Percentiles rank a stretch among this genome's conserved stretches.
Evolutionary conservation across 345 rosid species (phyloP).

Genomic region (Hypericum androsaemum): DNA sequence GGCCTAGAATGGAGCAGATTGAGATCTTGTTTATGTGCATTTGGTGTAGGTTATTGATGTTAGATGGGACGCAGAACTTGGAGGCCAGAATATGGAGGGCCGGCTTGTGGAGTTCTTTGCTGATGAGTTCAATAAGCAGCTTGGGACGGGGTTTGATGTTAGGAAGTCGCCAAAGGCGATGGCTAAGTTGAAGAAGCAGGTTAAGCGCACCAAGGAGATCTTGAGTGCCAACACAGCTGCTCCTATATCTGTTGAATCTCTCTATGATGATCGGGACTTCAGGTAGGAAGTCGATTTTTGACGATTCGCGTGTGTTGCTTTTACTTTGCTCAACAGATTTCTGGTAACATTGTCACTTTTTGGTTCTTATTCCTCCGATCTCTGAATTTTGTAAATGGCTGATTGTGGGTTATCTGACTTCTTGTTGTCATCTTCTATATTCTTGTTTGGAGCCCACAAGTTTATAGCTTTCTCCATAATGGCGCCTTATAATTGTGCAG

Average conservation of each 20-base stretch:
- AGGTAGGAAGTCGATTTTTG: constrained; percentile 32
- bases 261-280: constrained; percentile 86
- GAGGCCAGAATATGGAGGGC: constrained; percentile 87
- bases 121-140: constrained; percentile 88
- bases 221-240: constrained; percentile 87
- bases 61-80: constrained; percentile 91
- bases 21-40: too few relatives aligned
- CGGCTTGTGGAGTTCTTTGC: constrained; percentile 83
- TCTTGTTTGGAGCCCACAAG: too few relatives aligned
- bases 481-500: constrained; percentile 23
- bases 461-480: too few relatives aligned
- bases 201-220: constrained; percentile 95
- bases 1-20: too few relatives aligned
- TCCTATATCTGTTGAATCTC: constrained; percentile 91
- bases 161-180: constrained; percentile 86
- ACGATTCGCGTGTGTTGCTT: too few relatives aligned
- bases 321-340: too few relatives aligned
- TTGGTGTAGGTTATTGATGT: constrained; percentile 76
- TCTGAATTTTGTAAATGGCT: too few relatives aligned
- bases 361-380: too few relatives aligned
- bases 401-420: too few relatives aligned
- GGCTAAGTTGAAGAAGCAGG: constrained; percentile 99
- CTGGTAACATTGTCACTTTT: too few relatives aligned
- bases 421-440: too few relatives aligned
- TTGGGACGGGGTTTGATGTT: constrained; percentile 84